Base-by-base conservation (phyloP, 202 grass and related monocot genomes). In the Saccharum hybrid region DNA sequence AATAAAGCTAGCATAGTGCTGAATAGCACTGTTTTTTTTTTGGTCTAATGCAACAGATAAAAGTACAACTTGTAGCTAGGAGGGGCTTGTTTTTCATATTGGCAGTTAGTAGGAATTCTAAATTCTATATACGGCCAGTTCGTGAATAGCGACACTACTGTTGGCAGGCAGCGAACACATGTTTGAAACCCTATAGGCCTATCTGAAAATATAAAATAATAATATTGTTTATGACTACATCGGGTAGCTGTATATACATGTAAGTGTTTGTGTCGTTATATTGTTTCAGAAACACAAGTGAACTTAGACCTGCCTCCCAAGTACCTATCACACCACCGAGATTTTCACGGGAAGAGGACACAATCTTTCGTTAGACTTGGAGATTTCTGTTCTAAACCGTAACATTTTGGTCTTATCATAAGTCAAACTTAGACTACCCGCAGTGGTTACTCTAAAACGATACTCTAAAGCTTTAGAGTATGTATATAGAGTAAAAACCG, bases 1-100 rank as follows among this genome's bases (percentile, higher is more conserved):
- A 65, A 76, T 75, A 81, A 85, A 85, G 82, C 18, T 61, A 61
- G 57, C 57, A 18, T 59, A 6, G 37, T 83, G 73, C 26, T 19
- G 26, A 41, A 83, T 42, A 63, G 4, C 4, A 5, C 9, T 36
- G 2, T 13, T 31, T 26, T 13, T 0, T 63, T 37, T 65, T 36
- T 5, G n/a, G n/a, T n/a, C n/a, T n/a, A n/a, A 5, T 6, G 45
- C 69, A 72, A 36, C 43, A 38, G 45, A 28, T 18, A n/a, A 39
- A 39, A 40, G 21, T 54, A 37, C 12, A 40, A 10, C 15, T 12
- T 54, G 30, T 36, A n/a, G 30, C 8, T 34, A 52, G 15, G 71
- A 36, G 23, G 52, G 28, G 16, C 43, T 14, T 19, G 28, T 34
- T 54, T 54, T n/a, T 7, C 34, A 54, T n/a, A 12, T 23, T 38